phyloP scores from a whole-genome alignment of 2,329 filamentous ascomycete genomes.

The Coniella lustricola region DNA sequence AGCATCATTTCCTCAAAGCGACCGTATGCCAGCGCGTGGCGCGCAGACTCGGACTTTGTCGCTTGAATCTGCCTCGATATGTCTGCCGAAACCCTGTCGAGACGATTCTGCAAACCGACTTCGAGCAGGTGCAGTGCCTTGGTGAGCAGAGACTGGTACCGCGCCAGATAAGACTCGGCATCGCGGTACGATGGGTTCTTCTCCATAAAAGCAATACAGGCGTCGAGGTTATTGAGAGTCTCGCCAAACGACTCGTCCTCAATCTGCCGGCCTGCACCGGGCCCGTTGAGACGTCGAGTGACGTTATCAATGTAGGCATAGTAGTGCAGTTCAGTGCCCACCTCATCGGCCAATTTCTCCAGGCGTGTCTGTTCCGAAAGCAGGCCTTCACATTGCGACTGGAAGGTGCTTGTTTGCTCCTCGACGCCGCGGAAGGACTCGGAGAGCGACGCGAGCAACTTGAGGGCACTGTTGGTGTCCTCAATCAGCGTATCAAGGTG shows the following conservation, averaged over 20 bases:
- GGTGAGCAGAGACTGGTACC: constrained; percentile 74
- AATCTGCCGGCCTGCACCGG: constrained; percentile 79
- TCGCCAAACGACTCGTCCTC: constrained; percentile 79
- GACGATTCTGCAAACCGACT: constrained; percentile 45
- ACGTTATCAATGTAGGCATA: constrained; percentile 91
- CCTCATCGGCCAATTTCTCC: constrained; percentile 70
- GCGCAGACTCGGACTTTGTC: constrained; percentile 52
- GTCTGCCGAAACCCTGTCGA: constrained; percentile 48
- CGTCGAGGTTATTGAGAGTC: constrained; percentile 79
- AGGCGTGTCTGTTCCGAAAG: constrained; percentile 75
- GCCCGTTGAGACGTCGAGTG: constrained; percentile 83
- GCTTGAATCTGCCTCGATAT: constrained; percentile 46
- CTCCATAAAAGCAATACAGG: constrained; percentile 89
- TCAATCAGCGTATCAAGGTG: constrained; percentile 74
- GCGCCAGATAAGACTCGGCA: constrained; percentile 76
- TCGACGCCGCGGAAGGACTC: constrained; percentile 85
- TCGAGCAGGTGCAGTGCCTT: constrained; percentile 57
- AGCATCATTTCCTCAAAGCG: constrained; percentile 52
- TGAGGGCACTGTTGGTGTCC: constrained; percentile 66
- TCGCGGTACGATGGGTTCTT: constrained; percentile 79
- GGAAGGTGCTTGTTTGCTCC: constrained; percentile 85
- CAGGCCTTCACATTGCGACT: constrained; percentile 83
- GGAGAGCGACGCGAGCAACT: constrained; percentile 70
- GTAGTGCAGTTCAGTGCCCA: constrained; percentile 86
- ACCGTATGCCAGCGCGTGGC: constrained; percentile 53